Evolutionary conservation across 805 yeast genomes (phyloP).

Genomic region (Metschnikowia anglica): DNA sequence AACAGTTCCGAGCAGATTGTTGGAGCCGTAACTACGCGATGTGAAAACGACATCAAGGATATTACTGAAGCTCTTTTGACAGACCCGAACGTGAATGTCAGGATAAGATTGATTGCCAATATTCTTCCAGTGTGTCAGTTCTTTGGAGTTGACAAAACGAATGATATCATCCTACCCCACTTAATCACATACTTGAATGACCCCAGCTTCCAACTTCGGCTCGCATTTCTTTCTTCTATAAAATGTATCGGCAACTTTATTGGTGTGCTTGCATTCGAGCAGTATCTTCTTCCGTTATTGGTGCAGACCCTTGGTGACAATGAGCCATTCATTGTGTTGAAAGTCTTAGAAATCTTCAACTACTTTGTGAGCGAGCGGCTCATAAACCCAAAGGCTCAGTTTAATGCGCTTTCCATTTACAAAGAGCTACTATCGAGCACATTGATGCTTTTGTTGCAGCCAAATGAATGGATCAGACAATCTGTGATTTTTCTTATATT

Average conservation of each 20-base stretch:
- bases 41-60: conserved; percentile 49
- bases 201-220: conserved; percentile 60
- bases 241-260: conserved; percentile 74
- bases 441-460: conserved; percentile 69
- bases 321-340: conserved; percentile 76
- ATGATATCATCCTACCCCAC: conserved; percentile 86
- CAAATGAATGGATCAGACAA: conserved; percentile 82
- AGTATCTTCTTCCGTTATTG: conserved; percentile 80
- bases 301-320: conserved; percentile 81
- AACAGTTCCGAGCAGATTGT: not conserved
- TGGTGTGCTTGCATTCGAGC: conserved; percentile 81
- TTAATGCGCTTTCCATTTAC: conserved; percentile 40
- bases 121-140: conserved; percentile 77
- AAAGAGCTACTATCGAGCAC: conserved; percentile 34
- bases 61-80: conserved; percentile 66
- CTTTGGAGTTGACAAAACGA: conserved; percentile 84
- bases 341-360: conserved; percentile 52
- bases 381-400: conserved; percentile 36
- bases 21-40: conserved; percentile 4
- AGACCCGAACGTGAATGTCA: conserved; percentile 64
- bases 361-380: conserved; percentile 31
- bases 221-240: conserved; percentile 69
- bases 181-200: conserved; percentile 89
- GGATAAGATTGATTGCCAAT: conserved; percentile 64
- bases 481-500: conserved; percentile 60